Base-by-base conservation (phyloP, 371 early-diverging fungal species). In the Chytridiales sp. region DNA sequence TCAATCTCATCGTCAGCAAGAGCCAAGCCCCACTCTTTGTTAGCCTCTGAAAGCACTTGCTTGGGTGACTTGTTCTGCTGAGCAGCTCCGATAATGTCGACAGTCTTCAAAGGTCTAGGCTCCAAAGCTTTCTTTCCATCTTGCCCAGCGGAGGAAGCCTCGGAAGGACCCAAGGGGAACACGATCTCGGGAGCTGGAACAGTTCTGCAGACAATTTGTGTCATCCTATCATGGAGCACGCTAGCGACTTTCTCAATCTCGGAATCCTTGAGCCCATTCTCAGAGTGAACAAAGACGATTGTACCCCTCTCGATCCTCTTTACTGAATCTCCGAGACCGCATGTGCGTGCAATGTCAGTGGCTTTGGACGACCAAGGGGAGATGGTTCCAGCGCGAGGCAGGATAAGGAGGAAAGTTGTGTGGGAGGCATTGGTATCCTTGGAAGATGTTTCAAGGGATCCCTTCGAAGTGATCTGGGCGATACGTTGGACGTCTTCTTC, bases 301-400 rank as follows among this genome's bases (percentile, higher is more conserved):
- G 78, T 69, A 42, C 93, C 95, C 27, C 98, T 87, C 72, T 97
- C 98, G 55, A 96, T 84, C 17, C 96, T 81, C 53, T 78, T 75
- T 32, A 95, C 87, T 31, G 71, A 59, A 31, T 76, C 68, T 4
- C 54, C 62, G 27, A 96, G 79, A 22, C 89, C 92, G 75, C 95
- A 96, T 48, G 89, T 82, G 47, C 85, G 83, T 4, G 91, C 90
- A 72, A 96, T 96, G 61, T 97, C 94, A 38, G 97, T 95, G 2
- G 98, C 98, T 78, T 97, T 97, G 55, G 94, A 93, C 2, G 95
- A 94, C 98, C 98, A 97, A n/a, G 98, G 97, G 8, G 95, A 93
- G 59, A 95, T 96, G 34, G 97, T 95, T 34, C 97, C 97, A 50
- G 84, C 81, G 21, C 97, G 86, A 2, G 98, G 98, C 49, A 90